Base-by-base conservation (phyloP, 75 land plant species). In the Pseudotsuga menziesii region DNA sequence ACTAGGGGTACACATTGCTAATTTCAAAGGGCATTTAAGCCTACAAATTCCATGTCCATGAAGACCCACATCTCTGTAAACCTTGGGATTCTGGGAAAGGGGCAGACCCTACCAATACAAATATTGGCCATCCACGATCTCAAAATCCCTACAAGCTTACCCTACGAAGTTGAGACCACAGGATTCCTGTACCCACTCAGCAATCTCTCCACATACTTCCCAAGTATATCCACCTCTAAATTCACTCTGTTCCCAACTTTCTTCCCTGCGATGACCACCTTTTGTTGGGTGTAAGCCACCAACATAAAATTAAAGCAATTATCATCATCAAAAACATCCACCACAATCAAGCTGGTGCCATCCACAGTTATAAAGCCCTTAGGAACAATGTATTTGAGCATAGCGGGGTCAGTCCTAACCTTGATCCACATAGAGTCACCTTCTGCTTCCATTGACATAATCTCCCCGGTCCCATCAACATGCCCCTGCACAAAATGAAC, bases 401-500 rank as follows among this genome's bases (percentile, higher is more conserved):
- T 44, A 44, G 85, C 89, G 22, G 79, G 82, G 55, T 48, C 20
- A 4, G 93, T 83, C 62, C 78, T 87, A 59, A 96, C 94, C 79
- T 90, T 96, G 61, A 96, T 80, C 99, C 98, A 96, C 63, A 96
- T 74, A 3, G 99, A 96, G 61, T 96, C 94, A 0, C 88, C 95
- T 57, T 96, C 99, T 2, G 84, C 82, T 17, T 39, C 79, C 77
- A 82, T 78, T 6, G 74, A 56, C 61, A 88, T 88, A 41, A 96
- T 96, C 73, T 91, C 89, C 36, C 98, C 98, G 0, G 98, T 96
- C 16, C 91, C 97, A 77, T 96, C 97, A n/a, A 95, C 97, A 61
- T 95, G 98, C 0, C 98, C 98, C 88, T 95, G 98, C 73, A 95
- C 94, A 61, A 93, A 95, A 80, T 95, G 98, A 7, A 96, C 98